Evolutionary conservation across 2,329 filamentous ascomycete genomes (phyloP).

Genomic region (Calonectria ilicicola): DNA sequence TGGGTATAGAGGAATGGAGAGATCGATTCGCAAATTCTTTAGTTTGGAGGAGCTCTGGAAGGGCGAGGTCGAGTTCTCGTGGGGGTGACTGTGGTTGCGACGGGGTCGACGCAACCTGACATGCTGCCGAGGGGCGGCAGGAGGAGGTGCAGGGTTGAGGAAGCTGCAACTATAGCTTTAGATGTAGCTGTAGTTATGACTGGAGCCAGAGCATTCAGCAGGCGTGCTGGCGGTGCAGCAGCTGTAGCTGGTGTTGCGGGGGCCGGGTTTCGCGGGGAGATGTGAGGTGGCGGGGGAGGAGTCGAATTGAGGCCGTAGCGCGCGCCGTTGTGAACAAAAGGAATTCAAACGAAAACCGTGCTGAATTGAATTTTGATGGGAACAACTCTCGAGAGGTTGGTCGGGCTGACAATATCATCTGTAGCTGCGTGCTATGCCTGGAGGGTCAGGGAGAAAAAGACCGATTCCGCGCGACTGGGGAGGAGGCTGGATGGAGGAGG

Average conservation of each 20-base stretch:
- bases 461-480: slow-evolving; percentile 24
- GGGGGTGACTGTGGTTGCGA: slow-evolving; percentile 31
- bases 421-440: not conserved
- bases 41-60: slow-evolving; percentile 31
- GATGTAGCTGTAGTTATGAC: not conserved
- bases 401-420: not conserved
- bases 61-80: slow-evolving; percentile 30
- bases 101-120: slow-evolving; percentile 38
- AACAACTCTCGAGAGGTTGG: not conserved
- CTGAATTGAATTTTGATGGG: not conserved
- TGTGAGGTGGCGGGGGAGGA: slow-evolving; percentile 4
- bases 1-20: slow-evolving; percentile 1
- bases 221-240: not conserved
- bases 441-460: slow-evolving; percentile 21
- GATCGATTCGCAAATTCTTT: slow-evolving; percentile 15
- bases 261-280: not conserved
- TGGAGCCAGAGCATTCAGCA: slow-evolving; percentile 7
- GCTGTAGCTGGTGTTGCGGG: slow-evolving; percentile 8
- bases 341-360: not conserved
- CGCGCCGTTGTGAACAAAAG: not conserved
- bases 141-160: slow-evolving; percentile 7
- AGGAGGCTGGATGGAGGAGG: slow-evolving; percentile 9
- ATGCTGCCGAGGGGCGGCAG: slow-evolving; percentile 39
- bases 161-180: slow-evolving; percentile 25
- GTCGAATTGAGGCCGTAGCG: slow-evolving; percentile 5